These are phyloP conservation scores for Aspergillus incahuasiensis DNA, from an alignment of 495 filamentous ascomycete species.

Conservation along the genomic window DNA sequence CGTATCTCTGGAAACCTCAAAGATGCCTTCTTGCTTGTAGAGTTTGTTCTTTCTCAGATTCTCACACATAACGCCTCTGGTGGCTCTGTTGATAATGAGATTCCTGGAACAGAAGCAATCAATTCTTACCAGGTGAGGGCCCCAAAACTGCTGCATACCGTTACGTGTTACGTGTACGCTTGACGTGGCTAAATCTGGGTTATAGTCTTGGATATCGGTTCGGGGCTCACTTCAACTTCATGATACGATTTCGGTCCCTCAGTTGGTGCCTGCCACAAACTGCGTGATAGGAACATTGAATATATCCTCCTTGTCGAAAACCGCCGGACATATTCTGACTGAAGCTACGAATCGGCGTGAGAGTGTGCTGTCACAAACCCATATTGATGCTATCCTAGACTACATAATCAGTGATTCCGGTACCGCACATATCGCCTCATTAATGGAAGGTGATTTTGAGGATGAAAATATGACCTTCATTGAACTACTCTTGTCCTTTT, in stretches of 20 bases:
- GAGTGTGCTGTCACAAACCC: conserved; percentile 16
- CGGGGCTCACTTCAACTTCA: conserved; percentile 22
- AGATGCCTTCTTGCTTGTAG: conserved; percentile 35
- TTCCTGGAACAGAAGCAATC: conserved; percentile 30
- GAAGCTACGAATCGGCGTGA: conserved; percentile 28
- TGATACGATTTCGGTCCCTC: conserved; percentile 14
- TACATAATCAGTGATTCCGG: conserved; percentile 35
- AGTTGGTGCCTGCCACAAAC: conserved; percentile 17
- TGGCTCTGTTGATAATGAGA: conserved; percentile 17
- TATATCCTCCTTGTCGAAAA: conserved; percentile 25
- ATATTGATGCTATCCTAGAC: conserved; percentile 24
- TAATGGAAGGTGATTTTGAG: conserved; percentile 58
- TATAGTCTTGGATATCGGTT: conserved; percentile 26
- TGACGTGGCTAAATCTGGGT: background rate
- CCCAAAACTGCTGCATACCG: background rate
- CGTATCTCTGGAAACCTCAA: conserved; percentile 29
- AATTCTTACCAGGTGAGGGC: conserved; percentile 35
- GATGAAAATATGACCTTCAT: conserved; percentile 65
- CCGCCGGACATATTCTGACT: conserved; percentile 31
- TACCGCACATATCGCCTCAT: conserved; percentile 31
- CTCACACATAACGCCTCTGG: conserved; percentile 25
- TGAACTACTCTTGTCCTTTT: conserved; percentile 65
- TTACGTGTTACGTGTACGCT: background rate
- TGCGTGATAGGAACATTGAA: conserved; percentile 22
- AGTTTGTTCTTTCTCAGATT: conserved; percentile 34